Base-by-base conservation (phyloP, 2,329 filamentous ascomycete species). In the Exophiala xenobiotica region DNA sequence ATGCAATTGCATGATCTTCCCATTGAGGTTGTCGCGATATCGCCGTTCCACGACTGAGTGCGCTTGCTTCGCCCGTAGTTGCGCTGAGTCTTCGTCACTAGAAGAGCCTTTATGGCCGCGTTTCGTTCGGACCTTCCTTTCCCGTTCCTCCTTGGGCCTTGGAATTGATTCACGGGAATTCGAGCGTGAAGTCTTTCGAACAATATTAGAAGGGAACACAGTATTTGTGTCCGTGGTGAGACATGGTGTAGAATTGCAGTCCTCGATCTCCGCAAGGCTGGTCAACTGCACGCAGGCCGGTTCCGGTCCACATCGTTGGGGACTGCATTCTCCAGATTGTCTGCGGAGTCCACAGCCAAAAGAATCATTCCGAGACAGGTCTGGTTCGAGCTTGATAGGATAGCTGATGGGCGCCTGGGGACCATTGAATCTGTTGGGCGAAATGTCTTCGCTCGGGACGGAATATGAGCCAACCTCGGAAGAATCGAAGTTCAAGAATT, bases 11-110 rank as follows among this genome's bases (percentile, higher is more conserved):
- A 55, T 53, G 46, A 62, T 60, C 42, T 62, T 62, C 24, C 56
- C 57, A 23, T 62, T 62, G 22, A 62, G 54, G 39, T 62, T 62
- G 49, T 62, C 59, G 3, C 59, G 50, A 45, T 62, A 62, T 42
- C 58, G 44, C 19, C 58, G 49, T 37, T 62, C 59, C 24, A 62
- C 57, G 8, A 60, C 48, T 8, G 58, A 60, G 24, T 62, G 59
- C 29, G 59, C 59, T 57, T 59, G 56, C 29, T 58, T 57, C 14
- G 57, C 53, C 18, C 57, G 54, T 22, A 53, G 31, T 19, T 52
- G 49, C 3, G 53, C 50, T 9, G 50, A 46, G 22, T 55, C 53
- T 45, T 56, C 53, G 20, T 54, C 47, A 26, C 49, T 56, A 6
- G 38, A 46, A 5, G 50, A 49, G 20, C 39, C 38, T 11, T 54